Conservation (phyloP, 371 early-diverging fungal genomes). For the Basidiobolus meristosporus region DNA sequence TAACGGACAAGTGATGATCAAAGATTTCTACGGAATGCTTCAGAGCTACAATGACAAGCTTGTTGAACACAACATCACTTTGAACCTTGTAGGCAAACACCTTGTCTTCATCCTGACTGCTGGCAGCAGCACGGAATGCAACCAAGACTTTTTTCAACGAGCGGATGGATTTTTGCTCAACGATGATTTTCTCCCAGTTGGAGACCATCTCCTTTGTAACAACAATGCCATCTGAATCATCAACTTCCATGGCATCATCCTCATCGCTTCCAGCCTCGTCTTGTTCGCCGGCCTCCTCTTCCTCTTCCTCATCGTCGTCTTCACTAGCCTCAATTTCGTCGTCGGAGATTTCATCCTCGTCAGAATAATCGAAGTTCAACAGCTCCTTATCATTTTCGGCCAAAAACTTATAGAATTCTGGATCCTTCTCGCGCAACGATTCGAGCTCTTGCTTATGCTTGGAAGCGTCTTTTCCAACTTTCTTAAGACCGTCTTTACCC, state of each 20-base stretch:
- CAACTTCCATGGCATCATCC: slow-evolving; percentile 4
- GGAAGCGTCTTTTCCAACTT: slow-evolving; percentile 25
- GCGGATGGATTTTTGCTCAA: slow-evolving; percentile 22
- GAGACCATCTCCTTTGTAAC: slow-evolving; percentile 36
- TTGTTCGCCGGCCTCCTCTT: slow-evolving; percentile 13
- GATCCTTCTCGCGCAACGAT: slow-evolving; percentile 61
- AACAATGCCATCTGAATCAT: slow-evolving; percentile 4
- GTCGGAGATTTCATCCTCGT: slow-evolving; percentile 34
- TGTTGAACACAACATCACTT: slow-evolving; percentile 25
- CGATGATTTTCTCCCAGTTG: slow-evolving; percentile 45
- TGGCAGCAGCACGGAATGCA: slow-evolving; percentile 69
- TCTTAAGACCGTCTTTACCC: slow-evolving; percentile 11
- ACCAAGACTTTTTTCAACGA: slow-evolving; percentile 44
- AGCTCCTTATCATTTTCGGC: slow-evolving; percentile 64
- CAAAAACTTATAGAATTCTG: slow-evolving; percentile 76
- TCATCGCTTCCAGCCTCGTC: slow-evolving; percentile 5
- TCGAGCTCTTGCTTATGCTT: slow-evolving; percentile 56
- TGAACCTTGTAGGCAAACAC: not conserved
- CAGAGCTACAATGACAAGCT: slow-evolving; percentile 29
- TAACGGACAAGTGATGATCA: slow-evolving; percentile 17
- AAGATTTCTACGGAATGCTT: slow-evolving; percentile 29
- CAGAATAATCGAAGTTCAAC: slow-evolving; percentile 47
- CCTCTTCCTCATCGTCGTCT: slow-evolving; percentile 14
- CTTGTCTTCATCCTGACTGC: slow-evolving; percentile 33
- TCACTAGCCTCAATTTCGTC: slow-evolving; percentile 17